Evolutionary conservation across 2,329 filamentous ascomycete genomes (phyloP), one percentile per base, ranked within the genome.

Genomic region (Botrytis aclada): DNA sequence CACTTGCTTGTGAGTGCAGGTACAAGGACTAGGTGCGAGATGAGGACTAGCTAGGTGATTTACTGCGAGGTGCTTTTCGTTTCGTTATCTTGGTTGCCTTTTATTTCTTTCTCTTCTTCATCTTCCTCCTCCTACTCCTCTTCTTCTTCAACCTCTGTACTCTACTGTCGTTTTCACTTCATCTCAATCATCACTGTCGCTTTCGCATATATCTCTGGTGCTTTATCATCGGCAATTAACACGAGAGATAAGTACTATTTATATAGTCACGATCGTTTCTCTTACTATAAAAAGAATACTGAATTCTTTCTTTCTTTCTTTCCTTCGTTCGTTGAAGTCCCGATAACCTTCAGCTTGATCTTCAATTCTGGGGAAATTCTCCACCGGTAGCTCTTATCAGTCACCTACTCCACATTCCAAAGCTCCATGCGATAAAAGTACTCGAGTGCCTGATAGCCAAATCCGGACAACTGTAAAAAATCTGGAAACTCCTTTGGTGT

Each of bases 161-260:
- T 43, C 37, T 37, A n/a, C 43, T 37, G 20, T 65, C 32, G 43
- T 67, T 45, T 60, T 56, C 34, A 54, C 62, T n/a, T 45, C 43
- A 14, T 22, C 67, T 43, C 54, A 16, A 72, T 29, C 69, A n/a
- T 32, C 45, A 71, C 69, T 71, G 60, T 71, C 70, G 70, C 61
- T 71, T 71, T 65, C 61, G 34, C 61, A 41, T 7, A 20, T 45
- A 58, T 41, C n/a, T 43, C 45, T 20, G 25, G 10, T 20, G 22
- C 6, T 51, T n/a, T 18, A 65, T 51, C 22, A 56, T 37, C 45
- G 43, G 2, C 16, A 1, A 34, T 20, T 9, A 8, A 34, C 1
- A n/a, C 25, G 25, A 61, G 16, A n/a, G 25, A 61, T 54, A 54
- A 12, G 3, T 16, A 7, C 10, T 7, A n/a, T n/a, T n/a, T 4